Evolutionary conservation across 176 grass and related monocot genomes (phyloP).

Genomic region (Melocanna baccifera): DNA sequence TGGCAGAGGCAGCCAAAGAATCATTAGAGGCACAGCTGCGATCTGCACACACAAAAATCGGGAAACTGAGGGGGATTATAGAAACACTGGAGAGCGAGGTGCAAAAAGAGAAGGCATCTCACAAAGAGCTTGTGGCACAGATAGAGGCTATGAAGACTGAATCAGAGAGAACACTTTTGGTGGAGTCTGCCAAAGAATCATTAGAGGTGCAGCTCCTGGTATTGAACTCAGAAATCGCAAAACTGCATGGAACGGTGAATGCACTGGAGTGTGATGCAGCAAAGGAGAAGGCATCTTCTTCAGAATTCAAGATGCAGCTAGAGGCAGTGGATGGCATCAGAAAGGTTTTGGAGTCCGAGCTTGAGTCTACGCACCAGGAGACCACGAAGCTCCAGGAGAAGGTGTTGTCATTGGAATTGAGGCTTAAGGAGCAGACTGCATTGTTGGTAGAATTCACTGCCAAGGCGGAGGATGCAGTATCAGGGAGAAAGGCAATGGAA

Average conservation of each 20-base stretch:
- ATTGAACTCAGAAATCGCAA: slow-evolving; percentile 35
- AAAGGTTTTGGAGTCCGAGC: slow-evolving; percentile 60
- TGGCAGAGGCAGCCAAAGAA: slow-evolving; percentile 43
- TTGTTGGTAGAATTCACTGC: slow-evolving; percentile 63
- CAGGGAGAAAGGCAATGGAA: slow-evolving; percentile 46
- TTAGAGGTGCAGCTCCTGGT: slow-evolving; percentile 43
- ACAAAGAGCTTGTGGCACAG: slow-evolving; percentile 51
- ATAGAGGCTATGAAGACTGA: slow-evolving; percentile 44
- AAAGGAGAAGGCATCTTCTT: slow-evolving; percentile 49
- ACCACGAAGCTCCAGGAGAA: slow-evolving; percentile 56
- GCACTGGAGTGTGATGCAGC: slow-evolving; percentile 33
- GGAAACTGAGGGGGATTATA: slow-evolving; percentile 43
- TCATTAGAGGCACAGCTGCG: slow-evolving; percentile 52
- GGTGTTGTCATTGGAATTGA: slow-evolving; percentile 46
- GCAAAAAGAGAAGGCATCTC: slow-evolving; percentile 42
- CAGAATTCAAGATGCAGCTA: slow-evolving; percentile 51
- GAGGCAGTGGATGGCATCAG: slow-evolving; percentile 59
- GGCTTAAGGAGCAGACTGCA: slow-evolving; percentile 60
- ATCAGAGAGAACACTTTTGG: slow-evolving; percentile 30
- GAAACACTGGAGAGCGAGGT: slow-evolving; percentile 46
- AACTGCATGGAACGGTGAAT: slow-evolving; percentile 17
- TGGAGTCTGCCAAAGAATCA: slow-evolving; percentile 38
- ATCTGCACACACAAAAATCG: slow-evolving; percentile 44
- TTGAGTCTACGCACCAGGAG: slow-evolving; percentile 49
- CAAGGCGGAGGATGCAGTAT: slow-evolving; percentile 54